These are phyloP conservation scores for Saccharomycopsis selenospora DNA, from an alignment of 805 yeast species.

Conservation along the genomic window DNA sequence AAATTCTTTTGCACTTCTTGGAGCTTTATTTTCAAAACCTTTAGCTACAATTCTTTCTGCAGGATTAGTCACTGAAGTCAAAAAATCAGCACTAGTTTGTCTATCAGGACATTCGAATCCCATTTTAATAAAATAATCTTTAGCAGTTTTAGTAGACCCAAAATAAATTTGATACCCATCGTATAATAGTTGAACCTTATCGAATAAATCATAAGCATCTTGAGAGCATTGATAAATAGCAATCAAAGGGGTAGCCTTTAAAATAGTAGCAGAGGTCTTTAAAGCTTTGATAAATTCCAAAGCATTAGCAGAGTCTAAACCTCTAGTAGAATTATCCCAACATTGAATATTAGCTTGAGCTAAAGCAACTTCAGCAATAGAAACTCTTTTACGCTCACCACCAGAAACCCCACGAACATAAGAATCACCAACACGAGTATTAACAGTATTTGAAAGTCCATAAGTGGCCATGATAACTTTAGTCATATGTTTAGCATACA, in stretches of 20 bases:
- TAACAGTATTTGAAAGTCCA: constrained; percentile 34
- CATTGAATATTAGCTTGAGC: constrained; percentile 43
- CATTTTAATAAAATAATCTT: constrained; percentile 35
- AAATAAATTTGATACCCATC: constrained; percentile 44
- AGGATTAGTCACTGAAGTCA: constrained; percentile 34
- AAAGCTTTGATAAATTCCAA: constrained; percentile 54
- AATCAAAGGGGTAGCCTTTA: constrained; percentile 39
- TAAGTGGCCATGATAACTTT: constrained; percentile 43
- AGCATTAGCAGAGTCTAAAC: constrained; percentile 66
- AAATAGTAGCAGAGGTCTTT: constrained; percentile 45
- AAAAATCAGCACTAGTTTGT: constrained; percentile 41
- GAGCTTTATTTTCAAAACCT: constrained; percentile 33
- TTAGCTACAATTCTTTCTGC: constrained; percentile 26
- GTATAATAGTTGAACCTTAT: constrained; percentile 50
- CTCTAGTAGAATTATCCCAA: constrained; percentile 68
- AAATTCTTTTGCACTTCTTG: constrained; percentile 34
- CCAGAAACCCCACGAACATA: constrained; percentile 52
- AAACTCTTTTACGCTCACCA: constrained; percentile 51
- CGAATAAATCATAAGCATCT: constrained; percentile 44
- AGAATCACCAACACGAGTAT: constrained; percentile 40
- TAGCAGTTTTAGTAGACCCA: constrained; percentile 33
- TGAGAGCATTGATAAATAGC: constrained; percentile 53
- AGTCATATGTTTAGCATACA: constrained; percentile 46
- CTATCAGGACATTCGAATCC: constrained; percentile 41
- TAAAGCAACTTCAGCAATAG: constrained; percentile 44